A percentile compares a stretch with the other conserved stretches of the same genome.
Evolutionary conservation across 345 rosid genomes (phyloP).

Genomic region (Raphanus sativus): DNA sequence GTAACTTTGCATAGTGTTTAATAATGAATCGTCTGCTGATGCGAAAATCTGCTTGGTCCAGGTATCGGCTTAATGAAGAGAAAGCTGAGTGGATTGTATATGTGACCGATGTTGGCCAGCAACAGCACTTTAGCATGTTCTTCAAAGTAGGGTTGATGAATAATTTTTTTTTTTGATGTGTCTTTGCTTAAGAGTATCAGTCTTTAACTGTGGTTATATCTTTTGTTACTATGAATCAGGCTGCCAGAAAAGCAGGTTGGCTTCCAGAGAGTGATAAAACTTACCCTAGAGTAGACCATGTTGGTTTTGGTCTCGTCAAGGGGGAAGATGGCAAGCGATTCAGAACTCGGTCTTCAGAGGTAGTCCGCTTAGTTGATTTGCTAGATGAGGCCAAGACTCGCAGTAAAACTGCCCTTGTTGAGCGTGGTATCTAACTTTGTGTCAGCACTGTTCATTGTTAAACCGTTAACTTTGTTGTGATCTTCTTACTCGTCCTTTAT

Average conservation of each 20-base stretch:
- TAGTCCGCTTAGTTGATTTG: conserved; percentile 88
- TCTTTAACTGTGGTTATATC: conserved; percentile 11
- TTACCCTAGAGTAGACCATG: conserved; percentile 78
- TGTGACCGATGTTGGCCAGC: conserved; percentile 97
- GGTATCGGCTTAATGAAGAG: conserved; percentile 96
- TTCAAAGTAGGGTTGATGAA: conserved; percentile 65
- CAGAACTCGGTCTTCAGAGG: conserved; percentile 81
- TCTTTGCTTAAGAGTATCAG: conserved; percentile 1
- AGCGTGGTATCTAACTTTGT: conserved; percentile 62
- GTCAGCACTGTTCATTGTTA: conserved; percentile 10
- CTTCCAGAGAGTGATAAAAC: conserved; percentile 57
- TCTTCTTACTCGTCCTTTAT: conserved; percentile 1
- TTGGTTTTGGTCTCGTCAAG: conserved; percentile 91
- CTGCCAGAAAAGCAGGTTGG: conserved; percentile 88
- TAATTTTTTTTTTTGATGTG: not conserved
- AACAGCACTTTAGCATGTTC: conserved; percentile 86
- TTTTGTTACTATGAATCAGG: conserved; percentile 48
- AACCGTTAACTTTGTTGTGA: not conserved
- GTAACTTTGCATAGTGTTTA: not conserved
- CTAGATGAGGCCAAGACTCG: conserved; percentile 92
- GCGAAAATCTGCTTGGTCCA: conserved; percentile 23
- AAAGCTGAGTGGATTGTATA: conserved; percentile 95
- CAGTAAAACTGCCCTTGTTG: conserved; percentile 67
- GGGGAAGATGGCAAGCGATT: conserved; percentile 96
- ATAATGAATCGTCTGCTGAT: conserved; percentile 13